A percentile compares a stretch with the other conserved stretches of the same genome.
Evolutionary conservation across 164 flowering plant genomes (phyloP).

Genomic region (grape (Vitis vinifera)): DNA sequence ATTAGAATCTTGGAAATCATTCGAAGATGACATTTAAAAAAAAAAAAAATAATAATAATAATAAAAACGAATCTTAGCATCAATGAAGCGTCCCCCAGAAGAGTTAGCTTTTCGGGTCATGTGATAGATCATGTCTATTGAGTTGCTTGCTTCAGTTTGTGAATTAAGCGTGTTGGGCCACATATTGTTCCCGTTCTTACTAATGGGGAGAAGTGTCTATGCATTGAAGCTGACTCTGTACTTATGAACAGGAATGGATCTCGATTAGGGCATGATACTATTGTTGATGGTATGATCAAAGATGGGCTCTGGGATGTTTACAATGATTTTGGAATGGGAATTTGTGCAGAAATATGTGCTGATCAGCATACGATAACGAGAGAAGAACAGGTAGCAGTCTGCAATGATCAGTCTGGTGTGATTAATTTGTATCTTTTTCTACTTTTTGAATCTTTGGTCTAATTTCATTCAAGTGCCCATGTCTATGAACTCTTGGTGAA

Average conservation of each 20-base stretch:
- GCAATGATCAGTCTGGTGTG: not conserved
- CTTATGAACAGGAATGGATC: conserved; percentile 58
- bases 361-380: conserved; percentile 54
- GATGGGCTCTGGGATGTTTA: conserved; percentile 82
- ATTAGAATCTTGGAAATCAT: too few species aligned
- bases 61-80: too few species aligned
- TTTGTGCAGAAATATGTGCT: conserved; percentile 72
- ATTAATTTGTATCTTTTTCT: too few species aligned
- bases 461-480: too few species aligned
- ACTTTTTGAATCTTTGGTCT: too few species aligned
- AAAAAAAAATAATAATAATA: too few species aligned
- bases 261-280: conserved; percentile 70
- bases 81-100: too few species aligned
- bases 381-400: conserved; percentile 60
- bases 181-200: not conserved
- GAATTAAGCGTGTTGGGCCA: not conserved
- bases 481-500: too few species aligned
- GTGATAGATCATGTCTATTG: too few species aligned
- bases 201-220: not conserved
- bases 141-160: too few species aligned
- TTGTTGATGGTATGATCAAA: conserved; percentile 80
- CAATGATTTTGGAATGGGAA: conserved; percentile 73
- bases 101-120: not conserved
- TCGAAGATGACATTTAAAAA: too few species aligned
- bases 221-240: not conserved